Percentiles rank a stretch among this genome's conserved stretches.
Conservation (phyloP, 1,284 basidiomycete genomes). For the Fistulinella staudtii region DNA sequence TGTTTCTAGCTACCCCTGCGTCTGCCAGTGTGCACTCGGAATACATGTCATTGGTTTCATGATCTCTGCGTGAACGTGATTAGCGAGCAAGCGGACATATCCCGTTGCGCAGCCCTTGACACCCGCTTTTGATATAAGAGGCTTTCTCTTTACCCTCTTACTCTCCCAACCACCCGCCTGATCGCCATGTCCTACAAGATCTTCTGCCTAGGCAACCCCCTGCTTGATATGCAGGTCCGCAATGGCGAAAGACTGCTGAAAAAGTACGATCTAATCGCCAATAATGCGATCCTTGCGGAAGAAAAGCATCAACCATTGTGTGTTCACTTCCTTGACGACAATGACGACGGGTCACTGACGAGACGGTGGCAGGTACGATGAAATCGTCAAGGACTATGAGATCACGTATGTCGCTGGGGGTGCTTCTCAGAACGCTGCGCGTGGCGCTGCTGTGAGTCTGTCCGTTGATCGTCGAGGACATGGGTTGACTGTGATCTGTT, state of each 20-base stretch:
- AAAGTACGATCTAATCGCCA: conserved; percentile 91
- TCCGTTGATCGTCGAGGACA: conserved; percentile 1
- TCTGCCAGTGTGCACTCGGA: no score
- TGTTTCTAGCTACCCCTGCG: no score
- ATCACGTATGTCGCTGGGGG: conserved; percentile 96
- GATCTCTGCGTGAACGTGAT: no score
- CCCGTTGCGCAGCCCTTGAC: no score
- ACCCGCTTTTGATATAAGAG: no score
- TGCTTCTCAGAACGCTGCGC: conserved; percentile 94
- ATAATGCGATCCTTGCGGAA: conserved; percentile 95
- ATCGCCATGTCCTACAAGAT: conserved; percentile 43
- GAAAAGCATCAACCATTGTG: conserved; percentile 87
- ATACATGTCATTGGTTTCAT: no score
- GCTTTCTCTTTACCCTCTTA: not conserved
- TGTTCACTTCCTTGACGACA: not conserved
- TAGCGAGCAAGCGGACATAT: no score
- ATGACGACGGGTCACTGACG: not conserved
- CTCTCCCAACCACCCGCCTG: no score
- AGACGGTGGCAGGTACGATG: conserved; percentile 74
- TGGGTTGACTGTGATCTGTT: not conserved
- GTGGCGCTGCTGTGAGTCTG: conserved; percentile 86
- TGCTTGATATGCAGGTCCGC: conserved; percentile 86
- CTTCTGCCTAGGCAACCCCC: conserved; percentile 85
- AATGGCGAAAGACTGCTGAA: conserved; percentile 81
- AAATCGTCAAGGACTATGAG: conserved; percentile 75